Evolutionary conservation across 208 protist genomes (phyloP), one percentile per base, ranked within the genome.

Genomic region (Acanthamoeba castellanii): DNA sequence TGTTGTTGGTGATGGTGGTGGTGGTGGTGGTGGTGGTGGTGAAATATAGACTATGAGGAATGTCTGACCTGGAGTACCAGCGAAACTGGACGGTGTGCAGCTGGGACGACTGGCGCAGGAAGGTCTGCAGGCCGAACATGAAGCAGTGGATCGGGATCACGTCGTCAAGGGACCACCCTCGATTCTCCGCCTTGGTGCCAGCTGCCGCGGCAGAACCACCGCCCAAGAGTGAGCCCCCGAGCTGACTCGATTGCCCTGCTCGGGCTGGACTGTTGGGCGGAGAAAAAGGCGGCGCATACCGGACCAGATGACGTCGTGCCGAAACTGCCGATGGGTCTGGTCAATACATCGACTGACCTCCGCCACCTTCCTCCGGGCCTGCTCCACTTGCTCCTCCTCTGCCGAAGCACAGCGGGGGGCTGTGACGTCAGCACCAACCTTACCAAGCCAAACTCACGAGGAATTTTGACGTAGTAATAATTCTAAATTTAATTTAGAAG

Each of bases 111-210:
- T 45, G 85, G 85, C 61, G 85, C 55, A 92, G 85, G 32, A 72
- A 92, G 11, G 47, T 30, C 42, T 92, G 85, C 85, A 92, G 85
- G 45, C 85, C 85, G 72, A 92, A 92, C 37, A 92, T 92, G 61
- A 92, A 92, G 61, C 85, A 92, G 32, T 92, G 85, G 27, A 92
- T 92, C 37, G 85, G 85, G 57, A 92, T 92, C 0, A 92, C 85
- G 85, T 92, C 85, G 37, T 92, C 85, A 2, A 92, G 57, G 25
- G 59, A 74, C 85, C 85, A 92, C 13, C 85, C 85, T n/a, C 85
- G 47, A 52, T 55, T 92, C 59, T 70, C 85, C 25, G 6, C 18
- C 42, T 92, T 61, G 25, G 47, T 32, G 45, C 85, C 85, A 37
- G 4, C 85, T 92, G 16, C 81, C 34, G 34, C 68, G 18, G 14